phyloP scores from a whole-genome alignment of 495 filamentous ascomycete species.

The Podospora pseudopauciseta region DNA sequence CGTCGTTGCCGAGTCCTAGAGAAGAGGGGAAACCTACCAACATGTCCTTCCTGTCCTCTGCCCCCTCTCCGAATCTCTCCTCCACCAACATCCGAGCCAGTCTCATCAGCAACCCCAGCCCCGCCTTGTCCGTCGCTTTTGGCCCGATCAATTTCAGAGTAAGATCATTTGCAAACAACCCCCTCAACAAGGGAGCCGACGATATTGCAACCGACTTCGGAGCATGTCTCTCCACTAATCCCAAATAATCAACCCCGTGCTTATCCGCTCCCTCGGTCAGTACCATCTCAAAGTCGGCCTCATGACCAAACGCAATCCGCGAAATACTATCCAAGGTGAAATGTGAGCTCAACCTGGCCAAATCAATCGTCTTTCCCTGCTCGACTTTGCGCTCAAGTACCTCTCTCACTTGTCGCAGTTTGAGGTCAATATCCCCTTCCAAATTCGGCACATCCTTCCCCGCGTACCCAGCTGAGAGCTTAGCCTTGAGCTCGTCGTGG shows the following conservation, averaged over 20 bases:
- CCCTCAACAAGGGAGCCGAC: slow-evolving; percentile 31
- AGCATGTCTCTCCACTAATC: slow-evolving; percentile 33
- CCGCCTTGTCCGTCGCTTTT: slow-evolving; percentile 49
- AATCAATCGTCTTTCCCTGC: slow-evolving; percentile 36
- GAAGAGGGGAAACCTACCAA: slow-evolving; percentile 35
- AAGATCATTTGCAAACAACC: slow-evolving; percentile 37
- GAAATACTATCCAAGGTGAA: slow-evolving; percentile 53
- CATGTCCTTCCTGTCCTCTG: slow-evolving; percentile 36
- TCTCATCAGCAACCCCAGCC: slow-evolving; percentile 37
- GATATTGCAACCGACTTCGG: slow-evolving; percentile 26
- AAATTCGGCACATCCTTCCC: slow-evolving; percentile 48
- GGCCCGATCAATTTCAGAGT: slow-evolving; percentile 54
- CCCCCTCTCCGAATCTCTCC: slow-evolving; percentile 42
- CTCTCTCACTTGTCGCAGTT: slow-evolving; percentile 32
- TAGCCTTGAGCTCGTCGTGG: slow-evolving; percentile 41
- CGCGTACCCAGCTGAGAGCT: slow-evolving; percentile 43
- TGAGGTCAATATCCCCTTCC: slow-evolving; percentile 44
- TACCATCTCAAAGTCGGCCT: slow-evolving; percentile 48
- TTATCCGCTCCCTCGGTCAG: slow-evolving; percentile 28
- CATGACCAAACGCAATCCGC: slow-evolving; percentile 45
- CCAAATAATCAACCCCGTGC: slow-evolving; percentile 50
- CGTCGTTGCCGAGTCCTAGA: slow-evolving; percentile 23
- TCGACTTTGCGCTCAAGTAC: slow-evolving; percentile 6
- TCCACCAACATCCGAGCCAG: slow-evolving; percentile 30
- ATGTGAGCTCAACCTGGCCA: slow-evolving; percentile 41